Evolutionary conservation across 768 basidiomycete genomes (phyloP), one percentile per base, ranked within the genome.

Genomic region (Coprinellus aureogranulatus): DNA sequence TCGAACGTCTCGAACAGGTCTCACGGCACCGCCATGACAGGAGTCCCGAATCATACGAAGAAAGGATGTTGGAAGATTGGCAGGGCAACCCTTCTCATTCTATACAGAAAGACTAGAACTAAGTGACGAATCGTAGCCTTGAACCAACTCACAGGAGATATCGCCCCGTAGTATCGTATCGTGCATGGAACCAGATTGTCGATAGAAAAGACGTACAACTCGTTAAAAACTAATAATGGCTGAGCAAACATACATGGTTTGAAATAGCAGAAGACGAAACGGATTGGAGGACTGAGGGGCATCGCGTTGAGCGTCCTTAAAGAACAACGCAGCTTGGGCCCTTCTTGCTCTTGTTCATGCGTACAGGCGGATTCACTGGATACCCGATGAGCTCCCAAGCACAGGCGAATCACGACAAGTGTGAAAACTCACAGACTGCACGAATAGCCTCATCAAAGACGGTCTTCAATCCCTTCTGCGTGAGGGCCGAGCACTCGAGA

Each of bases 401-500:
- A 6, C 14, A 45, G 30, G 31, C 44, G 57, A 57, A 52, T n/a
- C n/a, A n/a, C 55, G 50, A 22, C 40, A 4, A 20, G n/a, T 22
- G 12, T 47, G 22, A 20, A 22, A 54, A 88, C 92, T 84, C 72
- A 94, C 92, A 78, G 65, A 98, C 96, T 55, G 94, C 93, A 54
- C 97, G 86, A 67, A 99, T 98, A 42, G 97, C 97, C 75, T 98
- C 97, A 72, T 98, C 97, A 70, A 99, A 99, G 44, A 99, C 97
- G 58, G 90, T 95, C 85, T 99, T 99, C 69, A 99, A 78, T 16
- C 96, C 96, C 76, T 98, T 97, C 80, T 98, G 97, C 47, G 96
- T 98, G 67, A 96, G 77, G 31, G 95, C 94, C 27, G 94, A 96
- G 73, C 94, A 97, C 72, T 97, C 94, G 57, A 97, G 77, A 68